These are phyloP conservation scores for Penicillium daleae DNA, from an alignment of 495 filamentous ascomycete genomes.

Conservation along the genomic window DNA sequence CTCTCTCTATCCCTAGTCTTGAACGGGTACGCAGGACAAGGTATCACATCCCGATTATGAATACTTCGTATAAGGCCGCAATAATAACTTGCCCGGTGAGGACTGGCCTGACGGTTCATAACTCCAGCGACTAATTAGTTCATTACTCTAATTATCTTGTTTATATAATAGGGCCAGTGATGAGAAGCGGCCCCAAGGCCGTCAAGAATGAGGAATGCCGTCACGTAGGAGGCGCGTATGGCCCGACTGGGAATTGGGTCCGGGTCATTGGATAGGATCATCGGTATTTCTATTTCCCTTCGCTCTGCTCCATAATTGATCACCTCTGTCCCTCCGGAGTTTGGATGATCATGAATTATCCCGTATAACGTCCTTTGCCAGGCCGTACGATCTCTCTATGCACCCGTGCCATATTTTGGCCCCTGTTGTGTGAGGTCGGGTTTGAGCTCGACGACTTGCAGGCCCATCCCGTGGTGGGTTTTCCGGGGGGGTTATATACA, in stretches of 20 bases:
- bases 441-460: conserved; percentile 12
- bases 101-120: not conserved
- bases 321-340: not conserved
- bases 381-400: conserved; percentile 8
- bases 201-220: conserved; percentile 27
- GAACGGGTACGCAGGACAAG: not conserved
- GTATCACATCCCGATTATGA: not conserved
- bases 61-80: not conserved
- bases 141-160: not conserved
- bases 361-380: not conserved
- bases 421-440: conserved; percentile 26
- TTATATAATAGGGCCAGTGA: conserved; percentile 10
- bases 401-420: conserved; percentile 1
- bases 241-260: not conserved
- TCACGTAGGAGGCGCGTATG: conserved; percentile 23
- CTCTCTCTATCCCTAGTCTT: not conserved
- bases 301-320: not conserved
- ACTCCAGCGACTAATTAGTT: not conserved
- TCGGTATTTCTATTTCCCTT: not conserved
- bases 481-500: not conserved
- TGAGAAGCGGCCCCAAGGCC: not conserved
- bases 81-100: not conserved
- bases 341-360: not conserved
- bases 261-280: not conserved
- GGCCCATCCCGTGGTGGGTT: conserved; percentile 6